Conservation (phyloP, 768 basidiomycete genomes). For the Lactarius hatsudake region DNA sequence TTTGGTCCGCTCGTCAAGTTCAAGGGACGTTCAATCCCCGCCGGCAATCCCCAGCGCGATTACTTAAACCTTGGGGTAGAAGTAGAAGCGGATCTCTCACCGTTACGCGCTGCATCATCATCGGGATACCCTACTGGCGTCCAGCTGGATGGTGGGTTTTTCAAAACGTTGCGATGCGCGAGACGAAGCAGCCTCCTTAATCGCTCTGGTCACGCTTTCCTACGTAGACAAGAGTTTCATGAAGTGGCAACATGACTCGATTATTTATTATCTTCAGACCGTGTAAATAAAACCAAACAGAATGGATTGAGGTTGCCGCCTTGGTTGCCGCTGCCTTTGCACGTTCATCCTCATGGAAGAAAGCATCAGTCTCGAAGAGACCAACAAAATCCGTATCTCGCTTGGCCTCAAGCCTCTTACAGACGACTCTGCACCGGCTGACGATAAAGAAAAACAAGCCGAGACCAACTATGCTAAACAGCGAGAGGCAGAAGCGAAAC, state of each 20-base stretch:
- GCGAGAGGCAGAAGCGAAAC: conserved; percentile 66
- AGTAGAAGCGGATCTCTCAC: conserved; percentile 30
- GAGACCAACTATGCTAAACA: conserved; percentile 81
- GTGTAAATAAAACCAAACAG: conserved; percentile 17
- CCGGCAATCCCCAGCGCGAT: not conserved
- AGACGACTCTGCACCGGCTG: conserved; percentile 69
- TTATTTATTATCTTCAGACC: not conserved
- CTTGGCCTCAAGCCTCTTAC: conserved; percentile 92
- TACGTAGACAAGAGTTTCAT: conserved; percentile 87
- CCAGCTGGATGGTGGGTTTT: conserved; percentile 53
- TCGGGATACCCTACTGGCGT: conserved; percentile 54
- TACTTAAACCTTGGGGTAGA: conserved; percentile 28
- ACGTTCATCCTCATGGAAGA: conserved; percentile 55
- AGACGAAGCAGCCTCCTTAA: conserved; percentile 68
- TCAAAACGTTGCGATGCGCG: conserved; percentile 39
- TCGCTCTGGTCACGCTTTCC: conserved; percentile 71
- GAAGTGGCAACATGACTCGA: conserved; percentile 58
- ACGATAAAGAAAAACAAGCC: conserved; percentile 78
- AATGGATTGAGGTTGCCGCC: not conserved
- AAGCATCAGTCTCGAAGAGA: conserved; percentile 90
- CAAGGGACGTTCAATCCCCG: conserved; percentile 32
- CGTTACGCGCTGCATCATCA: conserved; percentile 47
- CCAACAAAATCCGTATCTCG: conserved; percentile 92
- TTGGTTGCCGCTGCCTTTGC: not conserved
- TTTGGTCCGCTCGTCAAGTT: too few relatives aligned